phyloP scores from a whole-genome alignment of 106 monocot species.

The Amphibolis antarctica region DNA sequence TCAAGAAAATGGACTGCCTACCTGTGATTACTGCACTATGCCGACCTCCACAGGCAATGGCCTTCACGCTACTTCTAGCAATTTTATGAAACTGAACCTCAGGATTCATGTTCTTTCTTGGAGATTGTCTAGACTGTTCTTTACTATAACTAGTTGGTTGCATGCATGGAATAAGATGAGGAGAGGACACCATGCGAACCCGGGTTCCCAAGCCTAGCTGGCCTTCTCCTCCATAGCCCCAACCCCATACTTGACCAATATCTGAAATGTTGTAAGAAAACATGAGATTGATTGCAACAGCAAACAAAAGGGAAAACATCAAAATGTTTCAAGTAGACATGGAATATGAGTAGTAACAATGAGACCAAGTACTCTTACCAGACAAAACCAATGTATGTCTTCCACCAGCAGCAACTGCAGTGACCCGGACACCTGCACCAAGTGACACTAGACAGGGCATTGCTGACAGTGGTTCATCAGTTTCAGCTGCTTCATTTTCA shows the following conservation, averaged over 20 bases:
- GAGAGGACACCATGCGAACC: constrained; percentile 77
- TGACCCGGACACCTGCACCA: constrained; percentile 45
- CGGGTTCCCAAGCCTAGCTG: constrained; percentile 92
- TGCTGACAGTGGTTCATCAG: constrained; percentile 65
- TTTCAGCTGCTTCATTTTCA: constrained; percentile 35
- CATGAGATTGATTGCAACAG: neutral
- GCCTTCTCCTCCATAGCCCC: constrained; percentile 99
- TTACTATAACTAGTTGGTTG: constrained; percentile 44
- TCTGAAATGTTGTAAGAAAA: constrained; percentile 66
- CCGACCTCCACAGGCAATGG: constrained; percentile 95
- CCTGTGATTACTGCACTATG: constrained; percentile 95
- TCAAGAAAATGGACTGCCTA: constrained; percentile 8
- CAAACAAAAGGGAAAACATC: neutral
- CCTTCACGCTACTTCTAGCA: constrained; percentile 58
- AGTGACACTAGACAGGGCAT: constrained; percentile 67
- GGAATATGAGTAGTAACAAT: neutral
- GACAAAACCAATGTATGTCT: constrained; percentile 85
- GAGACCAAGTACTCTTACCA: constrained; percentile 32
- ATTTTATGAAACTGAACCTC: constrained; percentile 23
- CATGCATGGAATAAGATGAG: constrained; percentile 75
- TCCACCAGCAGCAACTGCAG: constrained; percentile 77
- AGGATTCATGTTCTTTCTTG: constrained; percentile 29
- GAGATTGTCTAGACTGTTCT: constrained; percentile 29
- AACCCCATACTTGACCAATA: constrained; percentile 93
- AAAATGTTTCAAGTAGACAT: neutral